Percentiles rank a stretch among this genome's conserved stretches.
Evolutionary conservation across 257 asterid genomes (phyloP).

Genomic region (Ballota nigra): DNA sequence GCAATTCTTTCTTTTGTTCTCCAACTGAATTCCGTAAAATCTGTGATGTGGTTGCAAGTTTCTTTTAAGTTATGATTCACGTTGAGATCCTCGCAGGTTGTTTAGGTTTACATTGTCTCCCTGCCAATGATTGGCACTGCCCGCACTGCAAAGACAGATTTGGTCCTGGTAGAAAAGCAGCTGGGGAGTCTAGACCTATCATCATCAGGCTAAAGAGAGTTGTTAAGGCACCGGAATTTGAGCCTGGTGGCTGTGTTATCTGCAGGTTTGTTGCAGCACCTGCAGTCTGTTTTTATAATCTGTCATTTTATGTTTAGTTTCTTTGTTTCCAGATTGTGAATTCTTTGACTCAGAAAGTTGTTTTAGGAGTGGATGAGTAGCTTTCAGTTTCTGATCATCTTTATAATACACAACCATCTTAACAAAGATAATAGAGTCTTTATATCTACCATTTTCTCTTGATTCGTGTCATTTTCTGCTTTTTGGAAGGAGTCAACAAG

Average conservation of each 20-base stretch:
- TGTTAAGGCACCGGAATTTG: constrained; percentile 81
- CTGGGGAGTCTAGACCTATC: constrained; percentile 63
- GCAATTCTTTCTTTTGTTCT: constrained; percentile 7
- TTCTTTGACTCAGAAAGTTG: background rate
- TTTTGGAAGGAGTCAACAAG: background rate
- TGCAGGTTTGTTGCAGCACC: constrained; percentile 71
- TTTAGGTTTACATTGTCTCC: constrained; percentile 59
- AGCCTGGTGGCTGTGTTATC: constrained; percentile 91
- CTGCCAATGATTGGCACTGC: constrained; percentile 72
- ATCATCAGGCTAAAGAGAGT: constrained; percentile 76
- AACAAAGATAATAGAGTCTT: background rate
- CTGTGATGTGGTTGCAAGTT: constrained; percentile 5
- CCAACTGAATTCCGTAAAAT: background rate
- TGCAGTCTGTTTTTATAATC: background rate
- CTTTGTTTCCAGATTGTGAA: background rate
- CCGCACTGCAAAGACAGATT: constrained; percentile 70
- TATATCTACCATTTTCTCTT: background rate
- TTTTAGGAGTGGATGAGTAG: constrained; percentile 4
- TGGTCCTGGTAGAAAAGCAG: constrained; percentile 57
- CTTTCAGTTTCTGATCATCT: constrained; percentile 1
- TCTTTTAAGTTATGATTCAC: constrained; percentile 7
- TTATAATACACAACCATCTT: background rate
- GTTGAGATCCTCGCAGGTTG: constrained; percentile 65
- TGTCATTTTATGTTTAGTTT: background rate
- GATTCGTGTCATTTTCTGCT: constrained; percentile 1